A percentile compares a stretch with the other conserved stretches of the same genome.
Evolutionary conservation across 148 eudicot species (phyloP).

Genomic region (Rhododendron ferrugineum): DNA sequence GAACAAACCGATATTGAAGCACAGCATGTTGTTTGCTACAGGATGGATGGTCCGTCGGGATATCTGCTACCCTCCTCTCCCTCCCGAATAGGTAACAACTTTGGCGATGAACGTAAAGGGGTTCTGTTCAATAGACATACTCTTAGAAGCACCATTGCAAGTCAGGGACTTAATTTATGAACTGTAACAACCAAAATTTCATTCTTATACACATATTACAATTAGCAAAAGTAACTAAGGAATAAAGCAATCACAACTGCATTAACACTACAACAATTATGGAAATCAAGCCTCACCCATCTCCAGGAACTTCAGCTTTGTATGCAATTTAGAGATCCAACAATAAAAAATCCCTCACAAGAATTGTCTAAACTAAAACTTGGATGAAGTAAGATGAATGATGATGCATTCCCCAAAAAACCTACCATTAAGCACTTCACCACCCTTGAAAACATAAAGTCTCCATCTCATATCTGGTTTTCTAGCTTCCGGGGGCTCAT

Average conservation of each 20-base stretch:
- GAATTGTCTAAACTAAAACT: background rate
- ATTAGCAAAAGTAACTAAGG: background rate
- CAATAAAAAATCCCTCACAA: background rate
- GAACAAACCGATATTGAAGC: conserved; percentile 46
- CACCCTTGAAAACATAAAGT: conserved; percentile 89
- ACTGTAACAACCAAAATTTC: conserved; percentile 2
- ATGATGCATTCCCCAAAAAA: background rate
- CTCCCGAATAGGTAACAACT: conserved; percentile 93
- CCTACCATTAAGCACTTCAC: conserved; percentile 84
- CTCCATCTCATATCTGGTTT: conserved; percentile 92
- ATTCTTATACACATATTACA: background rate
- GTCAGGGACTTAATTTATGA: conserved; percentile 1
- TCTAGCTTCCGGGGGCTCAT: conserved; percentile 89
- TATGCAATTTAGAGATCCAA: background rate
- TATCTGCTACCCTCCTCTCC: conserved; percentile 94
- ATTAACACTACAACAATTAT: background rate
- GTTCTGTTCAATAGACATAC: conserved; percentile 51
- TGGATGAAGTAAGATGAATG: background rate
- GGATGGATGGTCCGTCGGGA: conserved; percentile 88
- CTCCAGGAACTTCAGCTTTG: background rate
- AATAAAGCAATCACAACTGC: background rate
- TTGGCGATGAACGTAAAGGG: conserved; percentile 92
- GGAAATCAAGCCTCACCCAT: background rate
- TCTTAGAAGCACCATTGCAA: background rate
- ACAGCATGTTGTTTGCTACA: conserved; percentile 98